Base-by-base conservation (phyloP, 164 flowering plant genomes). In the Liriodendron chinense region DNA sequence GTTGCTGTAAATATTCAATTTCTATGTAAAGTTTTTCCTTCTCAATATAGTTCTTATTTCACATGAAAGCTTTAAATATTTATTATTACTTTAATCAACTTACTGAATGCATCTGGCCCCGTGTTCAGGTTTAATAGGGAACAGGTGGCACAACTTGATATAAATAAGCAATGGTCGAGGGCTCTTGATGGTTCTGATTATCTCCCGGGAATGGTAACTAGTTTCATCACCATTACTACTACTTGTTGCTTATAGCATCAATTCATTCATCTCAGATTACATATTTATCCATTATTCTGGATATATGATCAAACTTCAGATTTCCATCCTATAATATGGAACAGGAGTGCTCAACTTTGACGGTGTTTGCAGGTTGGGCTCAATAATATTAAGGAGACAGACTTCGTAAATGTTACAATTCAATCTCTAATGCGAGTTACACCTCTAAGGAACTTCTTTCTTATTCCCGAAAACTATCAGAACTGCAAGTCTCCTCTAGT, bases 141-240 rank as follows among this genome's bases (percentile, higher is more conserved):
- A 50, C 96, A 93, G 83, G 97, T 96, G 77, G 84, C 75, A 72
- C 89, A 86, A 69, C 83, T 96, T 82, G 98, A 96, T 77, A 88
- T 65, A 74, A 94, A 84, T 77, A 93, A 87, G 83, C 91, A 85
- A 66, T 94, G 99, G 99, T 91, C 98, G 28, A 91, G 98, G 80
- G 98, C 99, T 47, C 96, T 96, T 78, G 99, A 96, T 87, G 98
- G 99, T 24, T 91, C 98, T 63, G 94, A 94, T 81, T 96, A 96
- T 82, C 97, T 96, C 75, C 99, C 99, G 73, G 98, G 99, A 83
- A 92, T 92, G 98, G 98, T 94, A 13, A 72, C 16, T 67, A 20
- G 20, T n/a, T 2, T 53, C 18, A 4, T 56, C 67, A 43, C 53
- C 34, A 26, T 20, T 25, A 16, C 25, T 72, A 20, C 9, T 18